Base-by-base conservation (phyloP, 192 early-diverging fungal species). In the Coemansia sp. region DNA sequence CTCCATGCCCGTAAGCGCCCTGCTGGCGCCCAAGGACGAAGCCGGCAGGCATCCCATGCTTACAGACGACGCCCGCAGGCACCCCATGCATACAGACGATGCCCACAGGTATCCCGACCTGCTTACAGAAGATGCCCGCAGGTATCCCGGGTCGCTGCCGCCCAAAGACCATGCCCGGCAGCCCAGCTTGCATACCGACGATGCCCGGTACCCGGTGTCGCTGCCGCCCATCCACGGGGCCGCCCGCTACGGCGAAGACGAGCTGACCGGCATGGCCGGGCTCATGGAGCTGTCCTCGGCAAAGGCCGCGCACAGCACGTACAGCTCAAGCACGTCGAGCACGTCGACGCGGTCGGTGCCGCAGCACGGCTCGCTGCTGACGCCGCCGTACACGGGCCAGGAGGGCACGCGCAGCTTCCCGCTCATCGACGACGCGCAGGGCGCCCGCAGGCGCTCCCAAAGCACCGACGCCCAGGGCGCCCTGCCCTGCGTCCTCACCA, bases 211-310 rank as follows among this genome's bases (percentile, higher is more conserved):
- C 20, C 58, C 58, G 9, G 50, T 53, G 2, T 56, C 61, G 32
- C 57, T 76, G 39, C 73, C 66, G 40, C 56, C 62, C 11, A 68
- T 70, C 49, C 54, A 58, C 3, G 49, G 47, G 40, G 56, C 38
- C 34, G 18, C 36, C 21, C 38, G 56, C 43, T 76, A 76, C 52
- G 59, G 73, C 56, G 73, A 76, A 26, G 73, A 76, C 52, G 73
- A 76, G 56, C 58, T 76, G 16, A 70, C 73, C 0, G 73, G 73
- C 9, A 76, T 76, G 73, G 67, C 66, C 2, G 73, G 73, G 16
- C 60, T 76, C 63, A 76, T 76, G 73, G 73, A 76, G 59, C 67
- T 76, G 11, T 62, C 73, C 11, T 55, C 61, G 21, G 67, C 71
- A 14, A 48, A 56, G 48, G 32, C 50, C 28, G 44, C 14, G 45